Percentiles rank a stretch among this genome's conserved stretches.
Conservation (phyloP, 495 filamentous ascomycete species). For the Sporormia fimetaria region DNA sequence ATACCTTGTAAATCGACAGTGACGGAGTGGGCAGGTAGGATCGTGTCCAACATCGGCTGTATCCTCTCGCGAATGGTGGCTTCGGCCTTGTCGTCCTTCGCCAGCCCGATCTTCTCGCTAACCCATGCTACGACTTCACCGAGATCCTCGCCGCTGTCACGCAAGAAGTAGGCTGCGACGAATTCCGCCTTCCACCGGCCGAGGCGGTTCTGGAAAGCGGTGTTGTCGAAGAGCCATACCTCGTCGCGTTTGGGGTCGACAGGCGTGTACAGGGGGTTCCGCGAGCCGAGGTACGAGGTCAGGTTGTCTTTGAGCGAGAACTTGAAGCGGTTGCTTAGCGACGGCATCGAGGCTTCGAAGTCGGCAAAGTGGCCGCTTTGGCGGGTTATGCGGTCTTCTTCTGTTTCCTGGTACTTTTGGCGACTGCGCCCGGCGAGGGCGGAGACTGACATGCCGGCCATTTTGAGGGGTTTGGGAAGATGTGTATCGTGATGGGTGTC, state of each 20-base stretch:
- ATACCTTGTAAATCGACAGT: conserved; percentile 43
- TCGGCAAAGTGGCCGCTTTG: conserved; percentile 14
- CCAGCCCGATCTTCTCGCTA: conserved; percentile 57
- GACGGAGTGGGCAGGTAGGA: conserved; percentile 56
- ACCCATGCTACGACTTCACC: conserved; percentile 58
- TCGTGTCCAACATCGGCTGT: conserved; percentile 62
- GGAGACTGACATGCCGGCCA: conserved; percentile 3
- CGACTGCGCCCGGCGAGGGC: conserved; percentile 15
- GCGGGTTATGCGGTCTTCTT: conserved; percentile 18
- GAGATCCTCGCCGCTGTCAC: conserved; percentile 51
- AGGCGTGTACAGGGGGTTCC: conserved; percentile 33
- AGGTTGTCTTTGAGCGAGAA: conserved; percentile 27
- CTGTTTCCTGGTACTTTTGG: conserved; percentile 16
- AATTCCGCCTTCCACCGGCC: conserved; percentile 64
- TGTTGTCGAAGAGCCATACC: conserved; percentile 88
- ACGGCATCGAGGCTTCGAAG: conserved; percentile 23
- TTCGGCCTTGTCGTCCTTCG: conserved; percentile 45
- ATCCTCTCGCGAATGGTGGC: conserved; percentile 61
- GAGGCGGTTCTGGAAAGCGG: conserved; percentile 50
- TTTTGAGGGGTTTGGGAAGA: conserved; percentile 9
- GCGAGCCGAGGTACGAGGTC: conserved; percentile 36
- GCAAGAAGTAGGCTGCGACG: conserved; percentile 66
- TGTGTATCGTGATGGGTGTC: background rate
- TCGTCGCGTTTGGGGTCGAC: conserved; percentile 45
- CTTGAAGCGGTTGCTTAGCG: conserved; percentile 15